Evolutionary conservation across 1,284 basidiomycete genomes (phyloP).

Genomic region (Gomphus sp.): DNA sequence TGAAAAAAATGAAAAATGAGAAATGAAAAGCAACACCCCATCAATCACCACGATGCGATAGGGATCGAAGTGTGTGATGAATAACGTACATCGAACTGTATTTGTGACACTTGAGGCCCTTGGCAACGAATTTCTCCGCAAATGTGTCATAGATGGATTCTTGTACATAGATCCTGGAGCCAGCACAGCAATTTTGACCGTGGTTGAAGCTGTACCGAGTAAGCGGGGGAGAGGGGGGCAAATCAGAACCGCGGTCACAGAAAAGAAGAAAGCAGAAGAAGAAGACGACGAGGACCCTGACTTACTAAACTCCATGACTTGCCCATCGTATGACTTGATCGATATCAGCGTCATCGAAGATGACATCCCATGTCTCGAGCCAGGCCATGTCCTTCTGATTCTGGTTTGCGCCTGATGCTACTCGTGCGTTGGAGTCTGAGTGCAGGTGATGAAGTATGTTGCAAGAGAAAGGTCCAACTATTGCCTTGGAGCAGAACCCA

Average conservation of each 20-base stretch:
- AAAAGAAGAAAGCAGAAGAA: conserved; percentile 3
- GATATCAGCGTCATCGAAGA: conserved; percentile 48
- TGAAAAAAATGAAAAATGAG: too few relatives aligned
- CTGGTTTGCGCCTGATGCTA: too few relatives aligned
- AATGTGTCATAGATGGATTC: conserved; percentile 75
- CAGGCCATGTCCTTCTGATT: too few relatives aligned
- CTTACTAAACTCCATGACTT: conserved; percentile 68
- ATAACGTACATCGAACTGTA: too few relatives aligned
- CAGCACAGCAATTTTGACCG: conserved; percentile 81
- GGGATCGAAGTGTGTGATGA: too few relatives aligned
- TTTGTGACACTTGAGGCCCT: too few relatives aligned
- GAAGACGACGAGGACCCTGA: neutral
- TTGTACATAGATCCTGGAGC: conserved; percentile 83
- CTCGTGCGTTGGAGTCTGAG: too few relatives aligned
- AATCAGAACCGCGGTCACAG: conserved; percentile 18
- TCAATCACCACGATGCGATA: too few relatives aligned
- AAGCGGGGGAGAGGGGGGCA: conserved; percentile 15
- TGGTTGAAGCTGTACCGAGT: conserved; percentile 48
- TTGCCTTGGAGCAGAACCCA: too few relatives aligned
- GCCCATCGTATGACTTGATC: conserved; percentile 59
- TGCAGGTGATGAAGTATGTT: too few relatives aligned
- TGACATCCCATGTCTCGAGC: conserved; percentile 34
- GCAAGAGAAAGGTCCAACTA: too few relatives aligned
- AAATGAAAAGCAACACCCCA: too few relatives aligned
- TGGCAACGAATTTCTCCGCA: conserved; percentile 48